Base-by-base conservation (phyloP, 176 grass and related monocot species). In the Cenchrus purpureus region DNA sequence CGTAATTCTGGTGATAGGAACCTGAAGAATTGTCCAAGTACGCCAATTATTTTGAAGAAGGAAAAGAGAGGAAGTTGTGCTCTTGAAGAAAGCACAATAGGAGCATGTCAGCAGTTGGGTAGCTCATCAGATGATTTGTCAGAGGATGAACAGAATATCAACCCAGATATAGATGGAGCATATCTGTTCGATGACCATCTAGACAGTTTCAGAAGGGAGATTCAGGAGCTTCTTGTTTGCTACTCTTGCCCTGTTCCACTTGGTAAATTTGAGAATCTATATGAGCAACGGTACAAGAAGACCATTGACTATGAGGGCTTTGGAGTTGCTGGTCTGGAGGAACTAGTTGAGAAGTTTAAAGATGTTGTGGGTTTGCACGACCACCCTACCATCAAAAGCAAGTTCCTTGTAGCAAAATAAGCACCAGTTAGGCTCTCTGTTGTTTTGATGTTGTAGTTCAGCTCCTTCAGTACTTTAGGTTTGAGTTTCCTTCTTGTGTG, bases 221-320 rank as follows among this genome's bases (percentile, higher is more conserved):
- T 91, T 58, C 89, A 98, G 86, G 96, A 90, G 82, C 91, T 98
- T 89, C 88, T 95, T 56, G 93, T 95, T 71, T 98, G 96, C 82
- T 95, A 92, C 86, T 88, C 79, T 49, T 90, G 79, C 76, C 96
- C 93, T 31, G 78, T 98, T 82, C 93, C 69, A 7, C 72, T 98
- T 25, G 65, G 76, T 72, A 48, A 76, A 54, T 92, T 98, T 7
- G 74, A 92, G 79, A 43, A 45, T 50, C 82, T 94, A 12, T 98
- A 98, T 9, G 77, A 95, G 58, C 93, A 98, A 51, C 85, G 93
- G 65, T 94, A 98, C 85, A 98, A 98, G 89, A 95, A 95, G 83
- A 79, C 53, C 42, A 63, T 98, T 28, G 81, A 95, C 55, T 92
- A 90, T 71, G 84, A 81, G 68, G 85, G 83, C 81, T 94, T 92